phyloP scores from a whole-genome alignment of 2,329 filamentous ascomycete genomes.

The Fonsecaea pugnacius region DNA sequence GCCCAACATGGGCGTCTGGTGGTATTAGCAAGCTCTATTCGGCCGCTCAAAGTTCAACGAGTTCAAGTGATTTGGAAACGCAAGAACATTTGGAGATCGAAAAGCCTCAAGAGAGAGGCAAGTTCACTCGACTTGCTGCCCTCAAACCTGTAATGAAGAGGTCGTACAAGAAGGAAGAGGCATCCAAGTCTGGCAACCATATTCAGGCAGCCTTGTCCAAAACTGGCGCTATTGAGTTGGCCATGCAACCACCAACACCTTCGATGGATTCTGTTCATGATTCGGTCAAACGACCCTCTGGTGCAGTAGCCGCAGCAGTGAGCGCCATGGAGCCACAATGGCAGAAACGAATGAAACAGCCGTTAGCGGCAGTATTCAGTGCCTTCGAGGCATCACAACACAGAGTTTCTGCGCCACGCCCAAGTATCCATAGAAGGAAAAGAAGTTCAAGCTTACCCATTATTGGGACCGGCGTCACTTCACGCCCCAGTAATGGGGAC shows the following conservation, averaged over 20 bases:
- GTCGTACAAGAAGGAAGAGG: constrained; percentile 14
- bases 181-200: constrained; percentile 6
- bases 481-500: not conserved
- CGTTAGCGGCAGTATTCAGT: constrained; percentile 19
- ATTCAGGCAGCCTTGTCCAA: constrained; percentile 8
- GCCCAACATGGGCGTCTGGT: constrained; percentile 24
- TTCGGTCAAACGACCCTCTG: not conserved
- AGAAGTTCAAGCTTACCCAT: constrained; percentile 26
- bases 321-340: not conserved
- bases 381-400: constrained; percentile 11
- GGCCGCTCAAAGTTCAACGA: constrained; percentile 20
- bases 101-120: constrained; percentile 15
- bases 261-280: not conserved
- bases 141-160: constrained; percentile 19
- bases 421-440: constrained; percentile 16
- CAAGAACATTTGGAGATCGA: not conserved
- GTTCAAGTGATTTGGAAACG: constrained; percentile 20
- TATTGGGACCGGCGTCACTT: constrained; percentile 11
- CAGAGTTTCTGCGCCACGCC: not conserved
- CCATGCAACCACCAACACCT: constrained; percentile 17
- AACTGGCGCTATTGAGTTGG: constrained; percentile 12
- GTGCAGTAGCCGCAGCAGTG: constrained; percentile 1
- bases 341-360: not conserved
- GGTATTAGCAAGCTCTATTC: constrained; percentile 28
- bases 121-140: constrained; percentile 15